These are phyloP conservation scores for Chrysoporthe cubensis DNA, from an alignment of 2,329 filamentous ascomycete species.

Conservation along the genomic window DNA sequence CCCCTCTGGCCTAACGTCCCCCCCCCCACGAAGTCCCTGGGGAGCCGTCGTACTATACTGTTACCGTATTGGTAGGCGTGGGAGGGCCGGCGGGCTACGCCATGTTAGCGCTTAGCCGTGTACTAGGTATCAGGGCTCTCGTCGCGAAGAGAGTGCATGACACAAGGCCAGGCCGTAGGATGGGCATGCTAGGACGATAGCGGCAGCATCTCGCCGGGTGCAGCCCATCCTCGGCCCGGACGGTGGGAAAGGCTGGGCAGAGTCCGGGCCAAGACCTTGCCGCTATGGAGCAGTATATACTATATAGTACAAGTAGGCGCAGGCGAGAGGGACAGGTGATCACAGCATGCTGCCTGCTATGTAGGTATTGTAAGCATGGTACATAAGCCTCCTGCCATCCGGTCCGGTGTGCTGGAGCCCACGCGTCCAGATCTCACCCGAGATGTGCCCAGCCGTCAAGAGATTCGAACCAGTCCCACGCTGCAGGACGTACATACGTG, in stretches of 20 bases:
- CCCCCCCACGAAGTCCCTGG: too few species aligned
- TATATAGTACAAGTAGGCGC: too few species aligned
- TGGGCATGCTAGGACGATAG: background rate
- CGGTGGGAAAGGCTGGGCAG: background rate
- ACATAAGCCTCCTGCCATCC: background rate
- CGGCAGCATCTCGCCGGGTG: background rate
- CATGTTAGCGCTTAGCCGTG: background rate
- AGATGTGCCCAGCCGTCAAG: background rate
- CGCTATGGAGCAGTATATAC: background rate
- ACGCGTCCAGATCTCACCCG: background rate
- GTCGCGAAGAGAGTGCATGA: background rate
- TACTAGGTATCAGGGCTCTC: background rate
- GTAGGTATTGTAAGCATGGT: too few species aligned
- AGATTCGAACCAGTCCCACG: background rate
- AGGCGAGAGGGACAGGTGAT: background rate
- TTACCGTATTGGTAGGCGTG: background rate
- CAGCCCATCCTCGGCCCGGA: background rate
- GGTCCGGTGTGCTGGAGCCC: background rate
- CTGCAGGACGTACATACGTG: constrained; percentile 5
- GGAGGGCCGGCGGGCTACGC: background rate
- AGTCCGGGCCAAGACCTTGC: background rate
- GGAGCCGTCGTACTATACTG: background rate
- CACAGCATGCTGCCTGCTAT: too few species aligned
- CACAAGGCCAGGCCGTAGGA: background rate
- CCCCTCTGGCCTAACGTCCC: too few species aligned